These are phyloP conservation scores for Durusdinium trenchii DNA, from an alignment of 73 alveolate genomes.

Conservation along the genomic window DNA sequence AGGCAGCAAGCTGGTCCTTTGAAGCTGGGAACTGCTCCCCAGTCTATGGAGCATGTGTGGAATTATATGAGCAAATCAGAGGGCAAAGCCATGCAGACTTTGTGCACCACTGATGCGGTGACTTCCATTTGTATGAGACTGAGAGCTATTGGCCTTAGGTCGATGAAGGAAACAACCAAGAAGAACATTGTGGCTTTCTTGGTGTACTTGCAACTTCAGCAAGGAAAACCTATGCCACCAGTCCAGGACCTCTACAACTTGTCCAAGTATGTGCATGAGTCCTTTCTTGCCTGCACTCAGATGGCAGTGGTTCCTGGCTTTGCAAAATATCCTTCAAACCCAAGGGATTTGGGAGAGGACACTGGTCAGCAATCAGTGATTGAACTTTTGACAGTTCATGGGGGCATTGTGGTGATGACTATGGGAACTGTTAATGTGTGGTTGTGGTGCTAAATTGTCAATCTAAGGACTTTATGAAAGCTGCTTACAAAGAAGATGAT, in stretches of 20 bases:
- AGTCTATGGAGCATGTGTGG: background rate
- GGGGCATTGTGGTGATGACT: no score
- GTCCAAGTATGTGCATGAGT: background rate
- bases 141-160: background rate
- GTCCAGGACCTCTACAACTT: background rate
- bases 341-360: background rate
- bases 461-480: no score
- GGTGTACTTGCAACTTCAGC: background rate
- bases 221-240: background rate
- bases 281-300: background rate
- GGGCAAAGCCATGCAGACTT: background rate
- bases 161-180: background rate
- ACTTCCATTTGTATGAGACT: background rate
- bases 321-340: background rate
- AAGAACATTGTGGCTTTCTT: background rate
- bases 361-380: background rate
- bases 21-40: background rate
- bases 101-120: background rate
- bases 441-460: no score
- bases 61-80: background rate
- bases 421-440: no score
- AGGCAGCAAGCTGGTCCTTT: background rate
- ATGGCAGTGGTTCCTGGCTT: background rate
- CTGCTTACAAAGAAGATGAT: no score
- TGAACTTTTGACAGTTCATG: no score